Evolutionary conservation across 805 yeast species (phyloP).

Genomic region (Ogataea degrootiae): DNA sequence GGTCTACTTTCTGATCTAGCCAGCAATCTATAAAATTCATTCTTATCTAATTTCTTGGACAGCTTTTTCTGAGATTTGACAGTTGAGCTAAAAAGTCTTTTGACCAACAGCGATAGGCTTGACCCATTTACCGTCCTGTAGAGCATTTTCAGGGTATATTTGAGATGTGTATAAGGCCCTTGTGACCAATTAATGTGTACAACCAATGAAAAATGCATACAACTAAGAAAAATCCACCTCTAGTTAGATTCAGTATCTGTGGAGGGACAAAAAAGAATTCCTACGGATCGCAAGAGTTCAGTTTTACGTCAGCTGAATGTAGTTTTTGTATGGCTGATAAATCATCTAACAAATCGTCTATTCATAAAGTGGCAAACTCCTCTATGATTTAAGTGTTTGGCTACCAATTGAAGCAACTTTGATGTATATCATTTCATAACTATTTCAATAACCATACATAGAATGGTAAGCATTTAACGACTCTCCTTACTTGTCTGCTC

Average conservation of each 20-base stretch:
- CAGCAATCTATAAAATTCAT: conserved; percentile 14
- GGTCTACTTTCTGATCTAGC: conserved; percentile 13
- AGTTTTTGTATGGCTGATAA: background rate
- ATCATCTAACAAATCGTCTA: background rate
- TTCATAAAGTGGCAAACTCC: background rate
- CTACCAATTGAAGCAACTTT: background rate
- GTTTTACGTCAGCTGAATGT: too few species aligned
- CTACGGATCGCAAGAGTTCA: too few species aligned
- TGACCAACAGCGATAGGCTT: too few species aligned
- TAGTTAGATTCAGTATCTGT: too few species aligned
- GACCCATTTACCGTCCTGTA: background rate
- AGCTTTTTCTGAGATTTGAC: background rate
- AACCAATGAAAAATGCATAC: background rate
- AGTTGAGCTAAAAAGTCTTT: background rate
- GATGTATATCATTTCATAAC: background rate
- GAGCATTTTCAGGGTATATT: background rate
- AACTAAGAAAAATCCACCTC: too few species aligned
- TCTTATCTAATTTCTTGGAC: conserved; percentile 6
- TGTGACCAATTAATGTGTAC: background rate
- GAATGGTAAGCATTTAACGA: background rate
- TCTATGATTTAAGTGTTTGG: too few species aligned
- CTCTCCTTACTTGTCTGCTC: too few species aligned
- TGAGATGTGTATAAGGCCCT: background rate
- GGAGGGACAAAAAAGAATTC: too few species aligned
- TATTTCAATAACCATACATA: background rate